These are phyloP conservation scores for Rehmannia glutinosa DNA, from an alignment of 257 asterid genomes.

Conservation along the genomic window DNA sequence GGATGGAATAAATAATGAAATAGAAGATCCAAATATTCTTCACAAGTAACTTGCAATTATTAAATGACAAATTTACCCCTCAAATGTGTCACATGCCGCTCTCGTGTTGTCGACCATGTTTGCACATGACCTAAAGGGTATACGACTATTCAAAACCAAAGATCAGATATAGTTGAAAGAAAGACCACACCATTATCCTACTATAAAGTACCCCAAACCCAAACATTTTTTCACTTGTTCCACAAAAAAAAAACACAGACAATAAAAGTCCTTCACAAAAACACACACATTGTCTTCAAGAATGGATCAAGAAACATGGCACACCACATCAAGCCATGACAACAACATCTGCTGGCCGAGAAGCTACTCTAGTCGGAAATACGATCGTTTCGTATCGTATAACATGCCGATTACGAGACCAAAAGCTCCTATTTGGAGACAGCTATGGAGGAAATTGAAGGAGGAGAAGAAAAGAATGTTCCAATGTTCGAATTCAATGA, in stretches of 20 bases:
- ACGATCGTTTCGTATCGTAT: conserved; percentile 32
- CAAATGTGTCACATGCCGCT: background rate
- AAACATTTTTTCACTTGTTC: background rate
- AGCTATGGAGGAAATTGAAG: conserved; percentile 68
- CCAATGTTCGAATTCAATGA: conserved; percentile 38
- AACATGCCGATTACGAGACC: conserved; percentile 13
- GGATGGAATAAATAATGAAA: no score
- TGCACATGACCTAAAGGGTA: background rate
- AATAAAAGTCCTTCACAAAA: background rate
- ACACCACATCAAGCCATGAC: conserved; percentile 18
- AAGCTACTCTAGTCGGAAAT: conserved; percentile 28
- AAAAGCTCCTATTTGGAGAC: conserved; percentile 43
- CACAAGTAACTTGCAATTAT: background rate
- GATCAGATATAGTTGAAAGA: background rate
- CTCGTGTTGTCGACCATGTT: conserved; percentile 3
- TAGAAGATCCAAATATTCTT: no score
- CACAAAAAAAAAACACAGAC: no score
- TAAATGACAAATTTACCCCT: conserved; percentile 29
- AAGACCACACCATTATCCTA: background rate
- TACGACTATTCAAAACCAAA: background rate
- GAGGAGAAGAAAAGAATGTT: conserved; percentile 56
- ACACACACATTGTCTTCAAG: background rate
- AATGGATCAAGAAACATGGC: conserved; percentile 41
- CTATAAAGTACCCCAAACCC: conserved; percentile 20
- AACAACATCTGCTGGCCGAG: conserved; percentile 29